Evolutionary conservation across 495 filamentous ascomycete genomes (phyloP).

Genomic region (Daldinia bambusicola): DNA sequence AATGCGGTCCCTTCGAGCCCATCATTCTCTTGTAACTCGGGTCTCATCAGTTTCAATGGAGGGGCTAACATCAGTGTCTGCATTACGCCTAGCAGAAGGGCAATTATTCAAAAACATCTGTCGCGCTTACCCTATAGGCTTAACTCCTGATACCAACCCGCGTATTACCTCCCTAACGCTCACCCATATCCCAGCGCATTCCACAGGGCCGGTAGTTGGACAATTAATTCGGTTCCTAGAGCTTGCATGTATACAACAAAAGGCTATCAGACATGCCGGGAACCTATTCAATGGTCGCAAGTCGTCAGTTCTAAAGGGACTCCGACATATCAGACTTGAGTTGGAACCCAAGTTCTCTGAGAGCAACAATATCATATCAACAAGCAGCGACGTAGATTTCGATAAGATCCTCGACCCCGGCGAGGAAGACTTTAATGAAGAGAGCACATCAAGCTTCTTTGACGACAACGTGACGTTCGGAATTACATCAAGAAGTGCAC

Average conservation of each 20-base stretch:
- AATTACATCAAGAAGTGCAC: constrained; percentile 10
- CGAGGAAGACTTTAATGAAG: constrained; percentile 44
- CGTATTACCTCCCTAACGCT: constrained; percentile 54
- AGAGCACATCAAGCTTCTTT: constrained; percentile 41
- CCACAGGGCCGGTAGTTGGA: constrained; percentile 52
- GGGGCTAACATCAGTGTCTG: constrained; percentile 36
- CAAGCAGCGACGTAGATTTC: constrained; percentile 40
- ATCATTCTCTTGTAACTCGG: constrained; percentile 61
- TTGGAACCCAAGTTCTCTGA: constrained; percentile 51
- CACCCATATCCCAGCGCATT: constrained; percentile 54
- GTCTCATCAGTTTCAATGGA: constrained; percentile 47
- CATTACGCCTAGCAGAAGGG: constrained; percentile 53
- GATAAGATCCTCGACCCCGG: constrained; percentile 45
- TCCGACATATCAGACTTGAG: constrained; percentile 57
- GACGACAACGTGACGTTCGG: constrained; percentile 34
- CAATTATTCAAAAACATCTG: constrained; percentile 49
- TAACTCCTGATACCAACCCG: constrained; percentile 59
- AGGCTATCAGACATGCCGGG: constrained; percentile 42
- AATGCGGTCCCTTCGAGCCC: constrained; percentile 56
- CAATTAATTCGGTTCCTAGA: constrained; percentile 51
- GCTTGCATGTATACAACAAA: constrained; percentile 55
- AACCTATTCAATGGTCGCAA: constrained; percentile 22
- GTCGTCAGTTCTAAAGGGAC: constrained; percentile 48
- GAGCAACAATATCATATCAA: constrained; percentile 28
- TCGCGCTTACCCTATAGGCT: constrained; percentile 53